Base-by-base conservation (phyloP, 768 basidiomycete genomes). In the Boletus reticuloceps region DNA sequence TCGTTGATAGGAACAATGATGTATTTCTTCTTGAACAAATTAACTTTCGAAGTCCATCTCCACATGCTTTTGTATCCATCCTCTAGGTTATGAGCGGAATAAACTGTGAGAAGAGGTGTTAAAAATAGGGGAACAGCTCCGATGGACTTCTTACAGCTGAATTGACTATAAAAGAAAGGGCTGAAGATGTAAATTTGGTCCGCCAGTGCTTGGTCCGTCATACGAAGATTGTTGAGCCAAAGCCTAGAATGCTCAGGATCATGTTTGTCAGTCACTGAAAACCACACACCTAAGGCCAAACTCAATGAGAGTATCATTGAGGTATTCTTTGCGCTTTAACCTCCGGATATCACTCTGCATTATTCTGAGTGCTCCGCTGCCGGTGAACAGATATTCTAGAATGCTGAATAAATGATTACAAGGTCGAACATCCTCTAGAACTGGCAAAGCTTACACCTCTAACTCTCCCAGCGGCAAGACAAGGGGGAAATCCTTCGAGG, bases 1-100 rank as follows among this genome's bases (percentile, higher is more conserved):
- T 98, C 97, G 63, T 99, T 98, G 72, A 99, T 97, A 3, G 97
- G 97, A 11, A 99, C 82, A 45, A 99, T 85, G 59, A 99, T 77
- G 64, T 89, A 97, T 65, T 91, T 89, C 80, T 98, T 98, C 58
- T 78, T 72, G 71, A 98, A 99, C 16, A 99, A 69, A 65, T 94
- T 82, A 44, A 94, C 75, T 69, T 89, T 95, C 25, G 84, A 81
- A 0, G 96, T 98, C 97, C 97, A 99, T 70, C 95, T 96, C 31
- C 82, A 80, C 46, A 99, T 92, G 52, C 86, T 89, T 46, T 85
- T 74, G 67, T 94, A 98, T 12, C 88, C 88, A 55, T 84, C 84
- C 40, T 82, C 76, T 29, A 72, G 56, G 52, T 81, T 83, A 62
- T 61, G 40, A 51, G 53, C 6, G 37, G 22, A 47, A 50, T 44